Conservation (phyloP, 306 rosid species). For the Oemleria cerasiformis region DNA sequence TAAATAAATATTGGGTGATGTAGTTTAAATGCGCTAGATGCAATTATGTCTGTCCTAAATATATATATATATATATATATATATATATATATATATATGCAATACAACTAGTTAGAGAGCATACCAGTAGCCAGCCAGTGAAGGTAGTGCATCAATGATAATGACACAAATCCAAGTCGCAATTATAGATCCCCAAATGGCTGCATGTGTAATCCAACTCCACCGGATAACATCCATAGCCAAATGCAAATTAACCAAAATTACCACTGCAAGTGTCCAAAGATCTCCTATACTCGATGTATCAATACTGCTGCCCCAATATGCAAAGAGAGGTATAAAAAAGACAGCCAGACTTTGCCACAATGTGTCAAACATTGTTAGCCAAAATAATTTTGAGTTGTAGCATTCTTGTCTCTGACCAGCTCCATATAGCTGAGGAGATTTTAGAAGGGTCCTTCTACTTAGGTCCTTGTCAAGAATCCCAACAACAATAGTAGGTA, state of each 20-base stretch:
- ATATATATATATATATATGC: neutral
- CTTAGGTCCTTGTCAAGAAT: conserved; percentile 94
- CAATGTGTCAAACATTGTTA: conserved; percentile 69
- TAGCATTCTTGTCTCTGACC: conserved; percentile 85
- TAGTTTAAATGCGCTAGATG: neutral
- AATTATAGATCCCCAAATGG: conserved; percentile 82
- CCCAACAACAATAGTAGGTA: conserved; percentile 86
- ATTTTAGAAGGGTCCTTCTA: conserved; percentile 60
- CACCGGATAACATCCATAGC: conserved; percentile 90
- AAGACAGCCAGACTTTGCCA: conserved; percentile 87
- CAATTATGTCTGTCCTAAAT: neutral
- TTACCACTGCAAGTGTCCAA: conserved; percentile 82
- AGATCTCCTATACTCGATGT: conserved; percentile 85
- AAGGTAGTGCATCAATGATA: conserved; percentile 64
- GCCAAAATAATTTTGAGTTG: conserved; percentile 77
- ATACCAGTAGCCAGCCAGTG: conserved; percentile 76
- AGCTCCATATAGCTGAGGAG: conserved; percentile 86
- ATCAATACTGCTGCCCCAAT: conserved; percentile 64
- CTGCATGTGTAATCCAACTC: conserved; percentile 72
- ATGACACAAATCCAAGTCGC: conserved; percentile 69
- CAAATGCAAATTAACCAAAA: conserved; percentile 83
- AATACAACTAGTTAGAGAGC: conserved; percentile 18
- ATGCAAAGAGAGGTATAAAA: conserved; percentile 69
- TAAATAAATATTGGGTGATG: neutral
- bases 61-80: neutral